Percentiles rank a stretch among this genome's conserved stretches.
Conservation (phyloP, 2,329 filamentous ascomycete genomes). For the Escovopsis sp. region DNA sequence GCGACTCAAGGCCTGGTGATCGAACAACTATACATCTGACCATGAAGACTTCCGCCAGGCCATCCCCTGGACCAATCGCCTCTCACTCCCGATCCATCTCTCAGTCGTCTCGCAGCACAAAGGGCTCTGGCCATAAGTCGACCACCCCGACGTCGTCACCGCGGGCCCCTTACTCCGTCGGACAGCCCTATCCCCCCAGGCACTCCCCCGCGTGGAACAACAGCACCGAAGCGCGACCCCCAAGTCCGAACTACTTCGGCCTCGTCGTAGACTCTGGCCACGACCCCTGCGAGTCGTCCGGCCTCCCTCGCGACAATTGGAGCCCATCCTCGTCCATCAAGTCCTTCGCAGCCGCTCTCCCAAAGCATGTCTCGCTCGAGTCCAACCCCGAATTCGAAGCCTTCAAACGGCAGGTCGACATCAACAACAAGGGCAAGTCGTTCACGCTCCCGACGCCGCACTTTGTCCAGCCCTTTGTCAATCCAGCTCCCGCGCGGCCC, state of each 20-base stretch:
- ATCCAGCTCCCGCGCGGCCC: constrained; percentile 23
- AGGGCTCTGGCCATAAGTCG: constrained; percentile 21
- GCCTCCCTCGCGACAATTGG: constrained; percentile 57
- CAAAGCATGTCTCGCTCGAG: constrained; percentile 55
- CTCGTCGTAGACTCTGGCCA: constrained; percentile 48
- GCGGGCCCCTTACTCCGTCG: constrained; percentile 36
- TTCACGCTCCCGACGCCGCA: constrained; percentile 32
- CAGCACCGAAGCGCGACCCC: constrained; percentile 26
- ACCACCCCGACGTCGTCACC: constrained; percentile 40
- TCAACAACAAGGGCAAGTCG: constrained; percentile 31
- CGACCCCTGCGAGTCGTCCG: constrained; percentile 51
- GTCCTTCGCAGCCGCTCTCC: constrained; percentile 53
- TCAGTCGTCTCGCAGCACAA: constrained; percentile 26
- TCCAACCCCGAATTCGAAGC: constrained; percentile 72
- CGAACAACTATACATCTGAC: constrained; percentile 25
- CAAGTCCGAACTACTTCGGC: constrained; percentile 81
- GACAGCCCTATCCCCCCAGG: constrained; percentile 38
- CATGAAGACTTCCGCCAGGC: constrained; percentile 31
- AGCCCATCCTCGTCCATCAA: constrained; percentile 58
- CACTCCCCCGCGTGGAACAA: constrained; percentile 25
- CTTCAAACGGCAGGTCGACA: constrained; percentile 59
- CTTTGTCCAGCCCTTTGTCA: constrained; percentile 24
- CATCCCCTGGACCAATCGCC: constrained; percentile 20
- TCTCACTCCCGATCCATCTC: constrained; percentile 21
- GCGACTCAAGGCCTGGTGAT: constrained; percentile 20